Conservation (phyloP, 1,284 basidiomycete species). For the Cutaneotrichosporon sp. region DNA sequence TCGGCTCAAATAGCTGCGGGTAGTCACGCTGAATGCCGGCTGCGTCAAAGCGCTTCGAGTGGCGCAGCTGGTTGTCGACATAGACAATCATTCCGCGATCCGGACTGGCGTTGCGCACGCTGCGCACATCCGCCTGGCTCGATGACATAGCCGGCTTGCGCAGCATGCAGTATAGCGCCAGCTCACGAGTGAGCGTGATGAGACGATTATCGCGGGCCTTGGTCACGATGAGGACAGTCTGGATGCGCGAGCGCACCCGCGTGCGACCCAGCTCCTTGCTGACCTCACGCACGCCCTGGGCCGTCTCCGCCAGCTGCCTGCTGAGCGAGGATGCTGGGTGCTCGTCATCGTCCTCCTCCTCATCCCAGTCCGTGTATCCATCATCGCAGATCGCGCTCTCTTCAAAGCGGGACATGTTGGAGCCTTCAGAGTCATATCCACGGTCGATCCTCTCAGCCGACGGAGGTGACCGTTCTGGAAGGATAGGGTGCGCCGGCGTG, state of each 20-base stretch:
- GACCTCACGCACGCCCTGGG: constrained; percentile 95
- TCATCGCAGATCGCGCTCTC: constrained; percentile 1
- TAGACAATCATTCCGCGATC: constrained; percentile 53
- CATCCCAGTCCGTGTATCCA: constrained; percentile 9
- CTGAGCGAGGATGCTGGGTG: constrained; percentile 70
- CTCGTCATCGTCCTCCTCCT: constrained; percentile 45
- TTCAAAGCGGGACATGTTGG: constrained; percentile 19
- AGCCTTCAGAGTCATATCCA: constrained; percentile 40
- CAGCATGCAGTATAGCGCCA: constrained; percentile 91
- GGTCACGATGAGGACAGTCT: constrained; percentile 92
- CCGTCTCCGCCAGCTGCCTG: constrained; percentile 90
- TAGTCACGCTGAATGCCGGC: constrained; percentile 78
- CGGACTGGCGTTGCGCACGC: neutral
- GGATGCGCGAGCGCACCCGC: constrained; percentile 82
- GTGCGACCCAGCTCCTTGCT: constrained; percentile 98
- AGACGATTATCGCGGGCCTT: constrained; percentile 96
- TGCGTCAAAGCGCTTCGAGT: constrained; percentile 90
- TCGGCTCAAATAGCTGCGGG: constrained; percentile 80
- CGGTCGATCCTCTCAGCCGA: constrained; percentile 3
- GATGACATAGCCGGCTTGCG: constrained; percentile 52
- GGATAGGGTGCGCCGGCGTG: constrained; percentile 9
- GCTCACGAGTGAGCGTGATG: constrained; percentile 88
- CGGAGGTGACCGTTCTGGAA: too few species aligned
- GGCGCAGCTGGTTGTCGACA: constrained; percentile 88
- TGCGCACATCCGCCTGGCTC: constrained; percentile 48